phyloP scores from a whole-genome alignment of 129 eudicot species.

The Kitagawia praeruptora region DNA sequence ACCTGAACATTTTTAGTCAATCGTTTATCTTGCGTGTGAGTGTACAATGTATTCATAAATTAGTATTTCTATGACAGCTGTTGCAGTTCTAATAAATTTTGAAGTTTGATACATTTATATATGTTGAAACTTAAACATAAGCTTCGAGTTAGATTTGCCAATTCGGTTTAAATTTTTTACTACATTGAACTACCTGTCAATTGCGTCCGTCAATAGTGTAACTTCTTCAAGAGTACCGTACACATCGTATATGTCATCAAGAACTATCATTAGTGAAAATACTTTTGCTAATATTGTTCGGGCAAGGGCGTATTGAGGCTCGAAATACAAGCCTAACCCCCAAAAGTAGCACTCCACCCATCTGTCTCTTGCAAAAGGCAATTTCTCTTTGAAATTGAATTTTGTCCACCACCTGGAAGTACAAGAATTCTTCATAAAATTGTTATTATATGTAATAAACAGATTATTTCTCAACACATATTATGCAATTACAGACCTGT shows the following conservation, averaged over 20 bases:
- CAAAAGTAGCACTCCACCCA: constrained; percentile 9
- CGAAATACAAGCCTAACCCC: constrained; percentile 2
- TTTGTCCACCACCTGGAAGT: constrained; percentile 6
- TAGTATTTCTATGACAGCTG: no score
- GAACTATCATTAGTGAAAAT: neutral
- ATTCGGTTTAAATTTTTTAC: no score
- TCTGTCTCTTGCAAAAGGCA: constrained; percentile 11
- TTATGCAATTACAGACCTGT: neutral
- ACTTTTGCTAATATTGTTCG: neutral
- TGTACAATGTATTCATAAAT: neutral
- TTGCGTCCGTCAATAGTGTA: neutral
- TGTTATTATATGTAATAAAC: neutral
- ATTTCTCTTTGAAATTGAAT: neutral
- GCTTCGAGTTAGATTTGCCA: no score
- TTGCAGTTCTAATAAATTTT: no score
- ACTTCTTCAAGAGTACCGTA: constrained; percentile 4
- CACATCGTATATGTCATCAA: constrained; percentile 6
- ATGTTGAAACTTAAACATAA: no score
- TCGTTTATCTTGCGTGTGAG: no score
- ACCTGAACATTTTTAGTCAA: constrained; percentile 12
- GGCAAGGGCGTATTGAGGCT: neutral
- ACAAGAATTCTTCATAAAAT: neutral
- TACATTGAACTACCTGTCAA: neutral
- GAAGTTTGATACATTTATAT: neutral
- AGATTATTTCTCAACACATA: neutral